Percentiles rank a stretch among this genome's conserved stretches.
Conservation (phyloP, 2,329 filamentous ascomycete genomes). For the Ceratocystis alfenasii region DNA sequence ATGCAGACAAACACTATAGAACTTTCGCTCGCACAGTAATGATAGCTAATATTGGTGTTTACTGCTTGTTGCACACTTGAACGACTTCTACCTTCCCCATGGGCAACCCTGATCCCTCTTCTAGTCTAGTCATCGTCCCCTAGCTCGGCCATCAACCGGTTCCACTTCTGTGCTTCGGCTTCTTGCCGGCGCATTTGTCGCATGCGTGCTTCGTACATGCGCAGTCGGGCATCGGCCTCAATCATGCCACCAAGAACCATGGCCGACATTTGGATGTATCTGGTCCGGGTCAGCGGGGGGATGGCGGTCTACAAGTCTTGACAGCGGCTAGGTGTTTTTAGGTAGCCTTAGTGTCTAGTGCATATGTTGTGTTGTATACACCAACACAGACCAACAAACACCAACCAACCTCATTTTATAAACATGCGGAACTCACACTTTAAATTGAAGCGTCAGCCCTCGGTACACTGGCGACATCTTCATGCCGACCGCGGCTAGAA, state of each 20-base stretch:
- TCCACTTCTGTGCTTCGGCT: constrained; percentile 56
- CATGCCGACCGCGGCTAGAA: constrained; percentile 51
- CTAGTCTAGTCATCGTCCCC: constrained; percentile 33
- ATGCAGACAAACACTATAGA: not conserved
- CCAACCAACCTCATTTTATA: not conserved
- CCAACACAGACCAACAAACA: not conserved
- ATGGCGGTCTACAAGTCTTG: not conserved
- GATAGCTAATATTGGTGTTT: not conserved
- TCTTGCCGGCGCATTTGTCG: constrained; percentile 52
- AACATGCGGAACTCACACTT: constrained; percentile 45
- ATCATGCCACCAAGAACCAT: constrained; percentile 72
- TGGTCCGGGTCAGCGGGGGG: constrained; percentile 29
- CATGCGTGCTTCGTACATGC: constrained; percentile 53
- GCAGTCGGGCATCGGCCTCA: constrained; percentile 58
- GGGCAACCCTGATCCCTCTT: constrained; percentile 8
- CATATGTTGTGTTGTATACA: not conserved
- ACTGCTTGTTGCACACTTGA: not conserved
- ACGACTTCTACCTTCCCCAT: not conserved
- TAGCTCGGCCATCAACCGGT: constrained; percentile 51
- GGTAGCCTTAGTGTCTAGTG: too few relatives aligned
- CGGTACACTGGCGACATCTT: constrained; percentile 59
- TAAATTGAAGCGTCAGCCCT: constrained; percentile 61
- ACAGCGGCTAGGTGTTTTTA: too few relatives aligned
- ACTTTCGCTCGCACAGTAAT: not conserved
- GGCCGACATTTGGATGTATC: constrained; percentile 72